A percentile compares a stretch with the other conserved stretches of the same genome.
Evolutionary conservation across 2,329 filamentous ascomycete species (phyloP).

Genomic region (Zymoseptoria pseudotritici): DNA sequence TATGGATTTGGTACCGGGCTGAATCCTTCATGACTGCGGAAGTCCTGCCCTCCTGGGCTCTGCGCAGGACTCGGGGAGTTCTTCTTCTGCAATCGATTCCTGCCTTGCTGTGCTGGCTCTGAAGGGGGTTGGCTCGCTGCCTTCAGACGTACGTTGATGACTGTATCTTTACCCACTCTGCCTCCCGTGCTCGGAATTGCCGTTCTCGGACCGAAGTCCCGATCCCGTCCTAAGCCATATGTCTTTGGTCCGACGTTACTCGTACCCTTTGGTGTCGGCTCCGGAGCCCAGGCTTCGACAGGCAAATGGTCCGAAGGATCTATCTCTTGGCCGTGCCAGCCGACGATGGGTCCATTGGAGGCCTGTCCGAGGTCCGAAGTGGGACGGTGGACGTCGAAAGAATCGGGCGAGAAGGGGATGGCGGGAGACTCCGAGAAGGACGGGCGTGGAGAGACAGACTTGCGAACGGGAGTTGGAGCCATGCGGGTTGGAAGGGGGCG

Average conservation of each 20-base stretch:
- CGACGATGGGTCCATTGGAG: slow-evolving; percentile 58
- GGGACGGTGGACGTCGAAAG: slow-evolving; percentile 67
- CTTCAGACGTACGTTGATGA: slow-evolving; percentile 28
- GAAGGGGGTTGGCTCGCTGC: slow-evolving; percentile 29
- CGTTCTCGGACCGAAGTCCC: slow-evolving; percentile 27
- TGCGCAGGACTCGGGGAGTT: background rate
- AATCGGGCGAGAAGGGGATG: slow-evolving; percentile 67
- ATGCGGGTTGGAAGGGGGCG: slow-evolving; percentile 21
- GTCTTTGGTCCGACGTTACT: slow-evolving; percentile 21
- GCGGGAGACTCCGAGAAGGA: slow-evolving; percentile 43
- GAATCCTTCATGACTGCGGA: slow-evolving; percentile 36
- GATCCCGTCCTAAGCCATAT: slow-evolving; percentile 29
- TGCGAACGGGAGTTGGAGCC: slow-evolving; percentile 45
- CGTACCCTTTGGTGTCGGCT: slow-evolving; percentile 56
- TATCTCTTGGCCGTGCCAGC: slow-evolving; percentile 66
- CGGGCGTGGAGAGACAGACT: slow-evolving; percentile 67
- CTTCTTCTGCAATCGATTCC: slow-evolving; percentile 60
- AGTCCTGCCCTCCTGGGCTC: background rate
- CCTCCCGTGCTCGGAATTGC: slow-evolving; percentile 11
- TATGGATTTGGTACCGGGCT: slow-evolving; percentile 41
- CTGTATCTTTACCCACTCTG: slow-evolving; percentile 25
- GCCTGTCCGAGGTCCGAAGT: slow-evolving; percentile 10
- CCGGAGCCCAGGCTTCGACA: slow-evolving; percentile 68
- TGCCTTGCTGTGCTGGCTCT: slow-evolving; percentile 36
- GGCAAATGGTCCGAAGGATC: slow-evolving; percentile 76